Conservation (phyloP, 805 yeast species). For the Teunomyces cretensis region DNA sequence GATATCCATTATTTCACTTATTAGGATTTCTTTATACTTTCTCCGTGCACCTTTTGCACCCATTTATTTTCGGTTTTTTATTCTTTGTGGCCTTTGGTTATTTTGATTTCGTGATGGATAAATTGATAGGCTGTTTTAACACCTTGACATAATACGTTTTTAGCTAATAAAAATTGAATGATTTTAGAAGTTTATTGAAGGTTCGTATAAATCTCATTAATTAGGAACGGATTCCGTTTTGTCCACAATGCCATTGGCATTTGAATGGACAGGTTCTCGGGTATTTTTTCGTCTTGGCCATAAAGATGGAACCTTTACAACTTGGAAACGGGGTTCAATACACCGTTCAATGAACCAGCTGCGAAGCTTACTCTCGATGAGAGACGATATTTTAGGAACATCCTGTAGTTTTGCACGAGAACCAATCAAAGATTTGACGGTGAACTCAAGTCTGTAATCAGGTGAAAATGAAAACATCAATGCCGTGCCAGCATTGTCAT, state of each 20-base stretch:
- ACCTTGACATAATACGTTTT: background rate
- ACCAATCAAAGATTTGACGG: slow-evolving; percentile 86
- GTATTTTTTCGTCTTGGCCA: slow-evolving; percentile 65
- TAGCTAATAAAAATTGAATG: background rate
- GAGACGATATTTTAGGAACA: slow-evolving; percentile 84
- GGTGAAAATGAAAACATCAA: slow-evolving; percentile 89
- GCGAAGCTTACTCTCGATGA: slow-evolving; percentile 78
- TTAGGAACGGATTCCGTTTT: slow-evolving; percentile 11
- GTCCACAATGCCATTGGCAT: slow-evolving; percentile 16
- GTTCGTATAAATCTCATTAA: background rate
- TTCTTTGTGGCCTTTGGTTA: background rate
- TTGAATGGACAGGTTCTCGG: slow-evolving; percentile 23
- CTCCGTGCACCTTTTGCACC: background rate
- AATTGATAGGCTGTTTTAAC: too few relatives aligned
- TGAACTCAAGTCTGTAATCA: slow-evolving; percentile 85
- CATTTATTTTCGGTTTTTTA: background rate
- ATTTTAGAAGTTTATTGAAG: background rate
- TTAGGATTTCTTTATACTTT: background rate
- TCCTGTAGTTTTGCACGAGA: slow-evolving; percentile 89
- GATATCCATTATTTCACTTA: background rate
- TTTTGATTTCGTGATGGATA: too few relatives aligned
- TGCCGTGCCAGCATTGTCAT: slow-evolving; percentile 45
- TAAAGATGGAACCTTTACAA: slow-evolving; percentile 76
- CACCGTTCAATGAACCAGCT: slow-evolving; percentile 92
- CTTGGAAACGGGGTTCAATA: slow-evolving; percentile 90